Conservation (phyloP, 495 filamentous ascomycete genomes). For the Podospora anserina region DNA sequence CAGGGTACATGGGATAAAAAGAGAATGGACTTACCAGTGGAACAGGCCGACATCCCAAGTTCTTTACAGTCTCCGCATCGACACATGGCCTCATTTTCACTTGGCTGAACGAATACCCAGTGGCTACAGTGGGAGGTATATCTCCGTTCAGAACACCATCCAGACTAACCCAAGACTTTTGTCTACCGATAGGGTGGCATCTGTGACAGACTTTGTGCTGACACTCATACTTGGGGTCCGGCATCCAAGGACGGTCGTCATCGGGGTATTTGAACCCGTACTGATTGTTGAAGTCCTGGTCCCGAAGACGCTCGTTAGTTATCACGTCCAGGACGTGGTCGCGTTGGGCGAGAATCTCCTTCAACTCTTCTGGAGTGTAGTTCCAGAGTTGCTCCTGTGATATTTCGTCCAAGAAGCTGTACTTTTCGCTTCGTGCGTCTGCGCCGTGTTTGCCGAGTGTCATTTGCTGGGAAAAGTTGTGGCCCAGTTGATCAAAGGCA, state of each 20-base stretch:
- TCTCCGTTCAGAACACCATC: slow-evolving; percentile 47
- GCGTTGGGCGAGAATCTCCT: slow-evolving; percentile 41
- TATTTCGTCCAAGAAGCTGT: slow-evolving; percentile 49
- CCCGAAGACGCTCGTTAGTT: slow-evolving; percentile 14
- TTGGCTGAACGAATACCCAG: slow-evolving; percentile 43
- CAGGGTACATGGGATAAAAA: not conserved
- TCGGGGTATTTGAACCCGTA: slow-evolving; percentile 14
- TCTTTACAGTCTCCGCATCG: slow-evolving; percentile 31
- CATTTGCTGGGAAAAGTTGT: slow-evolving; percentile 25
- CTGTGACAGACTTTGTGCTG: slow-evolving; percentile 49
- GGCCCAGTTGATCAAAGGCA: slow-evolving; percentile 30
- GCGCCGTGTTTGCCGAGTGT: slow-evolving; percentile 31
- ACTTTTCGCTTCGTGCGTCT: slow-evolving; percentile 36
- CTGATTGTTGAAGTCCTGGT: slow-evolving; percentile 3
- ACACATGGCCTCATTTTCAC: slow-evolving; percentile 28
- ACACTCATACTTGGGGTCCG: slow-evolving; percentile 42
- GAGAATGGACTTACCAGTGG: slow-evolving; percentile 29
- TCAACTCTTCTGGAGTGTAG: slow-evolving; percentile 43
- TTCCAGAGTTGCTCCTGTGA: slow-evolving; percentile 46
- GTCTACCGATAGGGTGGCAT: slow-evolving; percentile 45
- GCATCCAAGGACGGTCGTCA: slow-evolving; percentile 38
- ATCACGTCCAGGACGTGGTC: slow-evolving; percentile 31
- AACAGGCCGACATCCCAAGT: slow-evolving; percentile 38
- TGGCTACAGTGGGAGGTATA: slow-evolving; percentile 38
- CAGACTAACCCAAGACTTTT: slow-evolving; percentile 49